Evolutionary conservation across 2,329 filamentous ascomycete genomes (phyloP), one percentile per base, ranked within the genome.

Genomic region (Colletotrichum caudatum): DNA sequence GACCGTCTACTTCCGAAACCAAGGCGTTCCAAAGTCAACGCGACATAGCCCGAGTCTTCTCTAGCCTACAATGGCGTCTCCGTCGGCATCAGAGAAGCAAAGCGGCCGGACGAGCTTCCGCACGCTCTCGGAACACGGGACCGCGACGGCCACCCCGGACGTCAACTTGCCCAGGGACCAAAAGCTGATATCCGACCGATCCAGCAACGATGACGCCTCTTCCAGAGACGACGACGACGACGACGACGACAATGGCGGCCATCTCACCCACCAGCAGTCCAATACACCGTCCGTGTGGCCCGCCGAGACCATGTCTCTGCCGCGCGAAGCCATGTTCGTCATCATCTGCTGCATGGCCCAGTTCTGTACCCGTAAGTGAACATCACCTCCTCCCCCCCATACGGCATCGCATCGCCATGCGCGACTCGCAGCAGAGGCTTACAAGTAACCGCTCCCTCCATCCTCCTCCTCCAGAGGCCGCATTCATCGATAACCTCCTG

Each of bases 331-430:
- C 5, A 51, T 82, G 12, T 84, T 87, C 62, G 79, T 87, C 29
- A 73, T 75, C 7, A 77, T 83, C 39, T 80, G 86, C 66, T 86
- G 84, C 75, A 80, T 83, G 76, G 81, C 84, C 6, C 70, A 72
- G 20, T 72, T 70, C 12, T 72, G 70, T 26, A 69, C 70, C 50
- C 70, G 70, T 69, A 1, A 57, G 66, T 61, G 7, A 16, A 12
- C 39, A 41, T 1, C 12, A 12, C 9, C 44, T 14, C 5, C 18
- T 11, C 41, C 12, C 12, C 33, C 5, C 83, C 86, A 74, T 78
- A 87, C 59, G 81, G 78, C 69, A 80, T 79, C 35, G 79, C 76
- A 76, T 20, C 20, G 6, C n/a, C 39, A 14, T 35, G 39, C n/a
- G 23, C 18, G 35, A n/a, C 5, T 2, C 5, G 33, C 29, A 3